Percentiles rank a stretch among this genome's conserved stretches.
Conservation (phyloP, 1,284 basidiomycete species). For the Apiotrichum gracile region DNA sequence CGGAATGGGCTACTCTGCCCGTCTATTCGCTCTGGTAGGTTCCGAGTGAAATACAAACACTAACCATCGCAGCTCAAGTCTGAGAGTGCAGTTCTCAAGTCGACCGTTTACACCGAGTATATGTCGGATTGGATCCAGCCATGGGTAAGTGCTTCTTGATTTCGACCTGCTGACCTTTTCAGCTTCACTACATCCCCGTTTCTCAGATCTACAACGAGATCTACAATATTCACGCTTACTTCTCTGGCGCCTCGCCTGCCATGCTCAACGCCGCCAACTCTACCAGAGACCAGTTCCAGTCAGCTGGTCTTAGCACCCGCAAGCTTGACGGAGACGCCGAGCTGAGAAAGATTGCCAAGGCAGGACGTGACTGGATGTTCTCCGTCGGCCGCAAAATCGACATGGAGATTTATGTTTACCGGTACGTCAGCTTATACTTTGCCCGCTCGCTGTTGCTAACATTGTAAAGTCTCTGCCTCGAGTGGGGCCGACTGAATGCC, state of each 20-base stretch:
- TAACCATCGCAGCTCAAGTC: slow-evolving; percentile 35
- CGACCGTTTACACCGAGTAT: slow-evolving; percentile 83
- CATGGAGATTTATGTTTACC: slow-evolving; percentile 84
- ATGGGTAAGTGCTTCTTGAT: slow-evolving; percentile 39
- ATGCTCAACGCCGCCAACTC: slow-evolving; percentile 55
- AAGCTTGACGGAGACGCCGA: slow-evolving; percentile 64
- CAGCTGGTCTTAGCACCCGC: slow-evolving; percentile 43
- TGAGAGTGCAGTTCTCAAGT: slow-evolving; percentile 82
- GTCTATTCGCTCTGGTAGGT: slow-evolving; percentile 75
- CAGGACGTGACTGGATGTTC: slow-evolving; percentile 83
- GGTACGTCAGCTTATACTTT: slow-evolving; percentile 31
- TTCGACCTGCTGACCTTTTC: not conserved
- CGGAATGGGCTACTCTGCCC: slow-evolving; percentile 88
- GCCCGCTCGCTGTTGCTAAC: not conserved
- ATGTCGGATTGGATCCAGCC: slow-evolving; percentile 58
- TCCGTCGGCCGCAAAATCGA: slow-evolving; percentile 72
- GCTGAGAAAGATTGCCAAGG: slow-evolving; percentile 71
- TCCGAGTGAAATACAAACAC: not conserved
- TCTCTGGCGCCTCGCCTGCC: slow-evolving; percentile 68
- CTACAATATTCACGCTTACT: slow-evolving; percentile 85
- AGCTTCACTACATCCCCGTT: slow-evolving; percentile 90
- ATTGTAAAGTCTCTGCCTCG: slow-evolving; percentile 60
- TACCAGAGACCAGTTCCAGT: slow-evolving; percentile 39
- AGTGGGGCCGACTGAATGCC: slow-evolving; percentile 76
- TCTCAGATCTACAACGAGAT: slow-evolving; percentile 80